Base-by-base conservation (phyloP, 139 green algal genomes). In the Spirogloea muscicola region DNA sequence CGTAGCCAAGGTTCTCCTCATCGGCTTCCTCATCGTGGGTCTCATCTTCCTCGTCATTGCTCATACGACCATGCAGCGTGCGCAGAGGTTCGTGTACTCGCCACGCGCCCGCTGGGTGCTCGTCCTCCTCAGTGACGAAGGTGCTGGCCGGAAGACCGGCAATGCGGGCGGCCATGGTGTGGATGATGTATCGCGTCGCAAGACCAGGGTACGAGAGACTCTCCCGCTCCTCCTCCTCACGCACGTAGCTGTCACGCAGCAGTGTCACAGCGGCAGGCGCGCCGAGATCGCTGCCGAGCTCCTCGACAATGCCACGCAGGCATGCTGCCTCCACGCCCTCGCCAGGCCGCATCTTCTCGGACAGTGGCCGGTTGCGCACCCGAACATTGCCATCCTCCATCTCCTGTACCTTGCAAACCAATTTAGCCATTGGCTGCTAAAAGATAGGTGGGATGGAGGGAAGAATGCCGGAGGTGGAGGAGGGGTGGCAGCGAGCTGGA, bases 181-280 rank as follows among this genome's bases (percentile, higher is more conserved):
- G 65, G 21, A 80, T 33, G 34, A 79, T 51, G 72, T 80, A 80
- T 48, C 34, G 60, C 10, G 65, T 71, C 36, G 31, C 42, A 37
- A 80, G 49, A 9, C 72, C 72, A 1, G 72, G 72, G 64, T 80
- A 80, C 18, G 72, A 80, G 48, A 66, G 69, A 5, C 62, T 77
- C 27, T 80, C 72, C 33, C 72, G 68, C 61, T 80, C 72, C 72
- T 65, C 64, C 38, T 78, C 72, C 37, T 80, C 33, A n/a, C 29
- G 68, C 31, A 16, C 9, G n/a, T 78, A 77, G 7, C 48, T 73
- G 29, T 66, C 72, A 16, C 36, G 25, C 39, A 76, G 44, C 13
- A 80, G 16, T 7, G 13, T 33, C 6, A 80, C 72, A 18, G 29
- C 27, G 21, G 76, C 64, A 18, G 36, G 46, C 3, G 60, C 65